Evolutionary conservation across 2,329 filamentous ascomycete genomes (phyloP).

Genomic region (Bipolaris zeicola): DNA sequence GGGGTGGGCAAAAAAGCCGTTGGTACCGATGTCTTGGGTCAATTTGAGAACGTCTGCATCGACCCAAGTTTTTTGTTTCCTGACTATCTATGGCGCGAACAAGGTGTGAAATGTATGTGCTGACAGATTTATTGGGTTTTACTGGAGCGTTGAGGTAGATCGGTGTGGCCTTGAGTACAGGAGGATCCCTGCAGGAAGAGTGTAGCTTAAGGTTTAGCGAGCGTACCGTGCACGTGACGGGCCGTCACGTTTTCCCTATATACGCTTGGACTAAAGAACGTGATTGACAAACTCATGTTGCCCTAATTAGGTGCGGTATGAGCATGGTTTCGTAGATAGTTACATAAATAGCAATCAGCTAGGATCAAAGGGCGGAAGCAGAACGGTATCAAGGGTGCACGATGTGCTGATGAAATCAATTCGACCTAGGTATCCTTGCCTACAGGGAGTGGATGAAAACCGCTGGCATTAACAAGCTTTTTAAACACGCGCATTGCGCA

Average conservation of each 20-base stretch:
- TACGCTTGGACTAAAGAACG: not conserved
- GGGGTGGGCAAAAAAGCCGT: constrained; percentile 10
- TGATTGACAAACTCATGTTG: not conserved
- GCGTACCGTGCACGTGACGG: constrained; percentile 1
- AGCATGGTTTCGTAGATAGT: not conserved
- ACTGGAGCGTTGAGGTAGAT: not conserved
- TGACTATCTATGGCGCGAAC: not conserved
- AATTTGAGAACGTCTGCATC: constrained; percentile 4
- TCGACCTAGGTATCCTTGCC: not conserved
- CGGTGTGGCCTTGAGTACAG: not conserved
- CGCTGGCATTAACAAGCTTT: not conserved
- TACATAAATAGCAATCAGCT: not conserved
- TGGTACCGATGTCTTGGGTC: constrained; percentile 7
- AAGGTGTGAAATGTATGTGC: no score
- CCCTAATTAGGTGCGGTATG: no score
- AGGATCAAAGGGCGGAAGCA: not conserved
- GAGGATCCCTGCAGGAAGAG: not conserved
- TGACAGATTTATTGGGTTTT: not conserved
- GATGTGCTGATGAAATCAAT: not conserved
- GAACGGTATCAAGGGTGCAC: not conserved
- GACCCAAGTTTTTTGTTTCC: not conserved
- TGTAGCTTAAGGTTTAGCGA: not conserved
- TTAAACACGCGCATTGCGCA: not conserved
- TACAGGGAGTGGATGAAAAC: not conserved
- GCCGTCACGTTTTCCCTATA: not conserved